Conservation (phyloP, 768 basidiomycete species). For the Mycena pura region DNA sequence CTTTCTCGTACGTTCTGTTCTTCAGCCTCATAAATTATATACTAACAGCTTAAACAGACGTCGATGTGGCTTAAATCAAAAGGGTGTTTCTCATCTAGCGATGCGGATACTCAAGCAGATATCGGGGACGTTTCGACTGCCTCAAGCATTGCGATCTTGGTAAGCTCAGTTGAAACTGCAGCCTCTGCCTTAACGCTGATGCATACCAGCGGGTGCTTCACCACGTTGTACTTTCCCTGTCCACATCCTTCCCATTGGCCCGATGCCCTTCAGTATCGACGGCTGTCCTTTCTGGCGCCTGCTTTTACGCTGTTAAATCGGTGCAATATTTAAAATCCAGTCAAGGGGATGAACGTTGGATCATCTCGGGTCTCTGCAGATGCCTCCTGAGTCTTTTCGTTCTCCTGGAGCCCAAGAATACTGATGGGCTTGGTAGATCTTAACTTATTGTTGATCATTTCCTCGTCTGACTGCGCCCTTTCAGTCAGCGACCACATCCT, state of each 20-base stretch:
- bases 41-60: slow-evolving; percentile 44
- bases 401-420: slow-evolving; percentile 24
- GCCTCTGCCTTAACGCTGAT: not conserved
- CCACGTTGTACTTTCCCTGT: slow-evolving; percentile 24
- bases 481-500: slow-evolving; percentile 42
- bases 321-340: not conserved
- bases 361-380: slow-evolving; percentile 29
- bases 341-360: slow-evolving; percentile 21
- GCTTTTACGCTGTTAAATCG: slow-evolving; percentile 10
- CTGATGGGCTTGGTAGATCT: slow-evolving; percentile 33
- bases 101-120: not conserved
- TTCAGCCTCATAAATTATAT: not conserved
- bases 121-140: slow-evolving; percentile 10
- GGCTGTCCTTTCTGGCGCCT: slow-evolving; percentile 35
- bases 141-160: slow-evolving; percentile 35
- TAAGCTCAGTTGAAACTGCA: slow-evolving; percentile 9
- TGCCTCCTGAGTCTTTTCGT: slow-evolving; percentile 39
- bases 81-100: not conserved
- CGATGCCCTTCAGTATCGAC: slow-evolving; percentile 14
- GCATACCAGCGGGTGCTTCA: slow-evolving; percentile 35
- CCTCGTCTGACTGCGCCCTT: not conserved
- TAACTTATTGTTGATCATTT: not conserved
- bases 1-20: slow-evolving; percentile 48
- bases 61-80: slow-evolving; percentile 59
- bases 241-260: slow-evolving; percentile 21